Base-by-base conservation (phyloP, 192 early-diverging fungal genomes). In the Jimgerdemannia lactiflua region DNA sequence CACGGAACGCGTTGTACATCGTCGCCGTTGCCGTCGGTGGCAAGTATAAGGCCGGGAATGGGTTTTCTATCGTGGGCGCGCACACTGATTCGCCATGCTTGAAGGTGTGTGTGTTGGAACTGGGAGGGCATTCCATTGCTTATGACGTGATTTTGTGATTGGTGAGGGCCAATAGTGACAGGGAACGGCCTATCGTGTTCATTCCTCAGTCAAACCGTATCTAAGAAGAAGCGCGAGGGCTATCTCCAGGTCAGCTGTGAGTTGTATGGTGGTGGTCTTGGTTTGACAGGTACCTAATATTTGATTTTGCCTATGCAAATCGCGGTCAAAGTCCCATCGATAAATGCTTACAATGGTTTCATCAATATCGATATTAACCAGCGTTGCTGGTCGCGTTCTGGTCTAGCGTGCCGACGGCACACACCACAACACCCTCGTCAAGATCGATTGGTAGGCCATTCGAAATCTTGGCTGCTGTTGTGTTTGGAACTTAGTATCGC, bases 51-150 rank as follows among this genome's bases (percentile, higher is more conserved):
- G 86, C 93, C 42, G 94, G 94, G 19, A 95, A 95, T 70, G 96
- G 96, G 11, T 90, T 97, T 73, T 91, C 94, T 20, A 94, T 97
- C 44, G 87, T 98, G 65, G 98, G 93, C 43, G 97, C 98, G 3
- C 98, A 99, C 81, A 96, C 96, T 20, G 98, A 99, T 81, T 96
- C 95, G 19, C 98, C 98, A 29, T 98, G 97, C 83, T 85, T 98
- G 71, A 99, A 96, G 88, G 91, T 93, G 76, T 65, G 70, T 43
- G 39, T n/a, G n/a, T n/a, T n/a, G n/a, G n/a, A n/a, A 54, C 10
- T 73, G 18, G 59, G 20, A 77, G 71, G 39, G 20, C 17, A 14
- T 17, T 10, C 69, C 29, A 42, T n/a, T n/a, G 41, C 72, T 43
- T 18, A 19, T 18, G 29, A 49, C 39, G 20, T 44, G 19, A 59